Conservation (phyloP, 768 basidiomycete species). For the Leccinum ochraceum region DNA sequence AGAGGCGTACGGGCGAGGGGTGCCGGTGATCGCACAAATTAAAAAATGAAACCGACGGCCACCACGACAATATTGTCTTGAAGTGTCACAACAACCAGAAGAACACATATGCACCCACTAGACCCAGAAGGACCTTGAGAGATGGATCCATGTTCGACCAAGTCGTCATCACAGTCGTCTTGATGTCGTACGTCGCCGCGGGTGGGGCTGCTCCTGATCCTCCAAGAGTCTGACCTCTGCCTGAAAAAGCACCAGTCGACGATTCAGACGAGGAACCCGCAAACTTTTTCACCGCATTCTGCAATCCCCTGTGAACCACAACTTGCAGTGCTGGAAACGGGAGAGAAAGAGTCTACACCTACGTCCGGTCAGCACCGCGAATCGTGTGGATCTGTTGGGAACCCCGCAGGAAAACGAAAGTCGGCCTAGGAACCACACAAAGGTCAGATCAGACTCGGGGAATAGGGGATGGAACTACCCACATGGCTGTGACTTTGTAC, state of each 20-base stretch:
- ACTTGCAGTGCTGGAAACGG: slow-evolving; percentile 5
- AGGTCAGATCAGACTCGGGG: neutral
- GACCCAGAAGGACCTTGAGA: slow-evolving; percentile 59
- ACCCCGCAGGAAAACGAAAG: slow-evolving; percentile 78
- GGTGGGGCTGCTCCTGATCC: slow-evolving; percentile 35
- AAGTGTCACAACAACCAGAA: slow-evolving; percentile 43
- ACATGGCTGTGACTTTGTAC: slow-evolving; percentile 77
- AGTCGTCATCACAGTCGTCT: slow-evolving; percentile 36
- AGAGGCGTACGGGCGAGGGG: neutral
- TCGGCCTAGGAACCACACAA: slow-evolving; percentile 56
- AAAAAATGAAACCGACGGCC: neutral
- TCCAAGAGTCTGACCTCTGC: slow-evolving; percentile 73
- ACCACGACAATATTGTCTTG: neutral
- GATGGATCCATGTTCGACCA: slow-evolving; percentile 64
- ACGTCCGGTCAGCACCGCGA: slow-evolving; percentile 70
- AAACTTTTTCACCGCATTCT: slow-evolving; percentile 57
- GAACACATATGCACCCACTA: slow-evolving; percentile 64
- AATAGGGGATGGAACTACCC: slow-evolving; percentile 22
- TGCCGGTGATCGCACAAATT: neutral
- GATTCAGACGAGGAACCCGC: slow-evolving; percentile 41
- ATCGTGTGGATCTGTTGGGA: slow-evolving; percentile 67
- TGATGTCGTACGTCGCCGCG: slow-evolving; percentile 36
- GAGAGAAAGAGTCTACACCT: slow-evolving; percentile 24
- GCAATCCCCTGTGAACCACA: slow-evolving; percentile 50
- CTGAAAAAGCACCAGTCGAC: slow-evolving; percentile 54